phyloP scores from a whole-genome alignment of 2,329 filamentous ascomycete species.

The Fusarium proliferatum region DNA sequence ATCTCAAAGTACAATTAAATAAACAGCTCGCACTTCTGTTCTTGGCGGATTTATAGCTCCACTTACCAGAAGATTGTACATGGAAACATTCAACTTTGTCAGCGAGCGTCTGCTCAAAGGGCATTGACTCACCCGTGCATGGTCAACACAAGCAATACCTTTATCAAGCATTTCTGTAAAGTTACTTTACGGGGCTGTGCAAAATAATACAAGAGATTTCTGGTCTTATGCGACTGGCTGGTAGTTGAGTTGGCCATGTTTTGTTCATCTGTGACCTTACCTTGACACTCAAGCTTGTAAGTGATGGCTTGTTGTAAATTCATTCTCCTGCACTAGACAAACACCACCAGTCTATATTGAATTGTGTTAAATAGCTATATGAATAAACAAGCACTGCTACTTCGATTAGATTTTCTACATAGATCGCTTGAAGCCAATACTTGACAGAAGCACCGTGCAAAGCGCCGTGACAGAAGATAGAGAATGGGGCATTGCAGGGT shows the following conservation, averaged over 20 bases:
- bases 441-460: accelerated
- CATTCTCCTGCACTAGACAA: too few species aligned
- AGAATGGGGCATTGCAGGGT: not conserved
- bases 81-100: not conserved
- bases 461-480: not conserved
- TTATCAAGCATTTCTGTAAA: not conserved
- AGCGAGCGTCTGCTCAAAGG: not conserved
- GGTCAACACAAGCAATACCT: not conserved
- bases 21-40: accelerated
- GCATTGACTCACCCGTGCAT: not conserved
- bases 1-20: accelerated
- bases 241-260: not conserved
- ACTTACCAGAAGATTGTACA: accelerated
- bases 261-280: not conserved
- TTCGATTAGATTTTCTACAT: accelerated
- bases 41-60: accelerated
- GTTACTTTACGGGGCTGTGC: not conserved
- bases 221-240: not conserved
- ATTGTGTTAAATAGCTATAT: accelerated
- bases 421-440: too few species aligned
- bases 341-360: not conserved
- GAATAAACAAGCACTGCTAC: accelerated
- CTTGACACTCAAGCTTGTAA: not conserved
- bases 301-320: too few species aligned
- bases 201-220: not conserved